Evolutionary conservation across 805 yeast species (phyloP).

Genomic region (Candida krabiensis): DNA sequence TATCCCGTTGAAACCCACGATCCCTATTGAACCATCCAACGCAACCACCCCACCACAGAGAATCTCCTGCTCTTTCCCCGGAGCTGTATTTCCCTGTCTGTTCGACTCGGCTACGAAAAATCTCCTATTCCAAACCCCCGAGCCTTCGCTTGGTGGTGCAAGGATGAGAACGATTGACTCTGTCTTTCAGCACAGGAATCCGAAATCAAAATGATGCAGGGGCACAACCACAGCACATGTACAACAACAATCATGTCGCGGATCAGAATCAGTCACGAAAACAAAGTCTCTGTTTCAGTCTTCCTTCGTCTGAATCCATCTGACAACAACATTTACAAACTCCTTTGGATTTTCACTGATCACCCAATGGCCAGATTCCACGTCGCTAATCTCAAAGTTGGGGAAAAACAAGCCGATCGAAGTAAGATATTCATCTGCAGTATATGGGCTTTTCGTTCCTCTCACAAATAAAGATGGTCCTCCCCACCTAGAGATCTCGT

Average conservation of each 20-base stretch:
- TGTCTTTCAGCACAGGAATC: too few species aligned
- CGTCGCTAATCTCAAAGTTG: slow-evolving; percentile 64
- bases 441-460: slow-evolving; percentile 73
- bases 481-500: slow-evolving; percentile 51
- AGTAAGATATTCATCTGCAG: slow-evolving; percentile 79
- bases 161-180: slow-evolving; percentile 7
- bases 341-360: slow-evolving; percentile 83
- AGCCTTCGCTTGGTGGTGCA: too few species aligned
- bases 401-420: slow-evolving; percentile 80
- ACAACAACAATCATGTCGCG: slow-evolving; percentile 2
- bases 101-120: slow-evolving; percentile 10
- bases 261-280: too few species aligned
- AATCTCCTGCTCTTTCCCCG: too few species aligned
- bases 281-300: too few species aligned
- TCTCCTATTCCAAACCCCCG: too few species aligned
- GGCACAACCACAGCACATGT: too few species aligned
- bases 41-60: too few species aligned
- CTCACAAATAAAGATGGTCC: slow-evolving; percentile 79
- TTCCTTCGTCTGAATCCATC: slow-evolving; percentile 52
- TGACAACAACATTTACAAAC: slow-evolving; percentile 60
- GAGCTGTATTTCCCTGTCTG: slow-evolving; percentile 1
- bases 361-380: slow-evolving; percentile 92
- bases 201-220: too few species aligned
- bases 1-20: too few species aligned
- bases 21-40: too few species aligned